Percentiles rank a stretch among this genome's conserved stretches.
phyloP scores from a whole-genome alignment of 805 yeast genomes.

The Maudiozyma barnettii region DNA sequence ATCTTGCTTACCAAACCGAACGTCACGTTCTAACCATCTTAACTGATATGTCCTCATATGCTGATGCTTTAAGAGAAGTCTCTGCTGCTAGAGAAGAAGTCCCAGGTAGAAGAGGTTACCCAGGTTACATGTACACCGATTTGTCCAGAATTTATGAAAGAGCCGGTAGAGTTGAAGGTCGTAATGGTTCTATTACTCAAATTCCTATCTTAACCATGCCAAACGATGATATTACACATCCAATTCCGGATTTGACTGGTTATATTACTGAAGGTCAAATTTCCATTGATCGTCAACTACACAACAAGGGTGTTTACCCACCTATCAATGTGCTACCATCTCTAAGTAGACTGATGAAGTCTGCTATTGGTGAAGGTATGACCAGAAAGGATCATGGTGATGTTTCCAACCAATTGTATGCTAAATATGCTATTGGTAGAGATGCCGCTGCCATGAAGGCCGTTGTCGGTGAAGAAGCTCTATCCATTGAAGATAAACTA shows the following conservation, averaged over 20 bases:
- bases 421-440: conserved; percentile 98
- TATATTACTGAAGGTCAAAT: conserved; percentile 99
- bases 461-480: conserved; percentile 99
- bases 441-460: conserved; percentile 99
- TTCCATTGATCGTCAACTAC: conserved; percentile 89
- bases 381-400: conserved; percentile 99
- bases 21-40: conserved; percentile 96
- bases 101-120: conserved; percentile 99
- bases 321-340: conserved; percentile 98
- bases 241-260: conserved; percentile 99
- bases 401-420: conserved; percentile 96
- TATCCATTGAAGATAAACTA: conserved; percentile 93
- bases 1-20: conserved; percentile 97
- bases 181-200: conserved; percentile 98
- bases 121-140: conserved; percentile 99
- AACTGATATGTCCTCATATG: conserved; percentile 99
- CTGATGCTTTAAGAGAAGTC: conserved; percentile 98
- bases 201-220: conserved; percentile 99
- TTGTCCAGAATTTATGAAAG: conserved; percentile 97
- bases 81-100: conserved; percentile 99
- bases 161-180: conserved; percentile 99
- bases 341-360: conserved; percentile 94
- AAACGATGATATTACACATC: conserved; percentile 98
- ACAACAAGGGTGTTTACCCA: conserved; percentile 96
- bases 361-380: conserved; percentile 99